Conservation (phyloP, 352 stramenopile species). For the Globisporangium carolinianum region DNA sequence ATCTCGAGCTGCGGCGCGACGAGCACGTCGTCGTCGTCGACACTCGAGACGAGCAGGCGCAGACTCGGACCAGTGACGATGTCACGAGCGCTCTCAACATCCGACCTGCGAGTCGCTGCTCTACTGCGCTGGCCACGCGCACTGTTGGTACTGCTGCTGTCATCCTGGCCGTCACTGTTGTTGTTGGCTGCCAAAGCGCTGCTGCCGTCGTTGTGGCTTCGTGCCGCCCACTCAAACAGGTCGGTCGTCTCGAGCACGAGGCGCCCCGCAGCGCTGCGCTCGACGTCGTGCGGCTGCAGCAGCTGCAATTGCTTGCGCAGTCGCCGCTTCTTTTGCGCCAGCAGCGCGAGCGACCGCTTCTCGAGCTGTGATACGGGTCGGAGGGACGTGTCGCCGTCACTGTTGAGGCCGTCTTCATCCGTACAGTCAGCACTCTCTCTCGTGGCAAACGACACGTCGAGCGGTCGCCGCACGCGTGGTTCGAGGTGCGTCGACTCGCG, state of each 20-base stretch:
- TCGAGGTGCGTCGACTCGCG: constrained; percentile 55
- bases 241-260: constrained; percentile 50
- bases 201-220: constrained; percentile 1
- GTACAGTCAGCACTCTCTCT: background rate
- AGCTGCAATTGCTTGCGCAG: constrained; percentile 62
- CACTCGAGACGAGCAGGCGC: background rate
- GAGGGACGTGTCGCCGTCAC: background rate
- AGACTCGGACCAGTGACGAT: constrained; percentile 5
- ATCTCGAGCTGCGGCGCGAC: background rate
- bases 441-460: constrained; percentile 26
- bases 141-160: too few relatives aligned
- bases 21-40: too few relatives aligned
- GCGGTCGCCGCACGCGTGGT: constrained; percentile 43
- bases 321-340: constrained; percentile 54
- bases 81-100: background rate
- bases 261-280: constrained; percentile 35
- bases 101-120: too few relatives aligned
- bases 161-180: too few relatives aligned
- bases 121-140: too few relatives aligned
- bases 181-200: background rate
- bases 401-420: constrained; percentile 6
- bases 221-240: constrained; percentile 65
- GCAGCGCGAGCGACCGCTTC: constrained; percentile 40
- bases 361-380: constrained; percentile 34
- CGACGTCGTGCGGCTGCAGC: constrained; percentile 58